These are phyloP conservation scores for Coemansia sp. DNA, from an alignment of 192 early-diverging fungal species.

Conservation along the genomic window DNA sequence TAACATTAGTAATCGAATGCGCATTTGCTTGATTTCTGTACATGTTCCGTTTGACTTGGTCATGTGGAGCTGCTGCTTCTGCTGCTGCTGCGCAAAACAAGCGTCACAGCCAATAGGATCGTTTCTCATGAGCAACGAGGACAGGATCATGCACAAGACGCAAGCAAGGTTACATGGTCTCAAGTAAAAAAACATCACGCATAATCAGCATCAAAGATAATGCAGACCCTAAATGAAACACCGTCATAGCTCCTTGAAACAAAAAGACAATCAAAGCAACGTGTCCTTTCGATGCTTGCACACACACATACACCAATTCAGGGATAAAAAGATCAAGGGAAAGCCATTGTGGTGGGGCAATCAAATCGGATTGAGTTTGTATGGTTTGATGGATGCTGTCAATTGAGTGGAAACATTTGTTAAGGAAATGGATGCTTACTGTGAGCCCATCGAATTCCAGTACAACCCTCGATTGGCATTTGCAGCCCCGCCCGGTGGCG, in stretches of 20 bases:
- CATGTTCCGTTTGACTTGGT: background rate
- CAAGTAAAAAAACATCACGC: background rate
- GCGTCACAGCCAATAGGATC: too few species aligned
- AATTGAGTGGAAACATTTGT: background rate
- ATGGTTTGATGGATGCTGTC: background rate
- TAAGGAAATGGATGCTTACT: conserved; percentile 38
- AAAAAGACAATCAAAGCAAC: background rate
- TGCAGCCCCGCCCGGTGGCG: background rate
- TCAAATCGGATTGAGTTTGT: background rate
- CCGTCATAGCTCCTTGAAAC: background rate
- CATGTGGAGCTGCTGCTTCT: background rate
- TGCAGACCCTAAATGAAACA: background rate
- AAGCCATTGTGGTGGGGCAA: background rate
- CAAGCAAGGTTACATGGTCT: conserved; percentile 1
- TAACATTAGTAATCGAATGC: background rate
- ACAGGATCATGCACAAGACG: conserved; percentile 6
- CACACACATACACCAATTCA: too few species aligned
- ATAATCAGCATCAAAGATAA: background rate
- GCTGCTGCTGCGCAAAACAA: conserved; percentile 8
- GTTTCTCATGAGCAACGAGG: background rate
- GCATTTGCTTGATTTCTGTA: background rate
- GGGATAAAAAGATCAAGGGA: too few species aligned
- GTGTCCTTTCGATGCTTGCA: background rate
- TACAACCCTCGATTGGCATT: conserved; percentile 18
- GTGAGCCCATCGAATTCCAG: conserved; percentile 25